Conservation (phyloP, 73 alveolate genomes). For the Paraurostyla sp. region DNA sequence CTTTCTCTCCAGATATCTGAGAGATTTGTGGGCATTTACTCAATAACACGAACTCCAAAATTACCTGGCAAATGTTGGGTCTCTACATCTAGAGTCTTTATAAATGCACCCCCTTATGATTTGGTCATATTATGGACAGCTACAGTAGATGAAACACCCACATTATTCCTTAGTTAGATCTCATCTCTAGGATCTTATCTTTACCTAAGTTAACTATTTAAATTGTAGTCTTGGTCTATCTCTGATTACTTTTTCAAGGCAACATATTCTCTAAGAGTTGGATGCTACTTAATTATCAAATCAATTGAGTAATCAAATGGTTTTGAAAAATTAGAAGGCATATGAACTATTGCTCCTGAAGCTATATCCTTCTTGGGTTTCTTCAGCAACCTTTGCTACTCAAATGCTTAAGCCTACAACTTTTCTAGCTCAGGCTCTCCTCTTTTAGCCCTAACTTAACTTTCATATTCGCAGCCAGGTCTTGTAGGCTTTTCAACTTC, state of each 20-base stretch:
- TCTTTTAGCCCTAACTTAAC: constrained; percentile 28
- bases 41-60: constrained; percentile 52
- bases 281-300: constrained; percentile 56
- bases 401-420: constrained; percentile 41
- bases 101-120: constrained; percentile 29
- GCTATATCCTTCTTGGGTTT: constrained; percentile 50
- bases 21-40: constrained; percentile 61
- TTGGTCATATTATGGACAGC: not conserved
- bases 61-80: constrained; percentile 59
- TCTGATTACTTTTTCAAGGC: constrained; percentile 57
- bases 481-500: constrained; percentile 50
- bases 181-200: constrained; percentile 72
- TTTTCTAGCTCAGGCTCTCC: constrained; percentile 72
- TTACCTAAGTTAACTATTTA: constrained; percentile 11
- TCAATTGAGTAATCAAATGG: constrained; percentile 63
- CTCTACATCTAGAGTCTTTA: constrained; percentile 42
- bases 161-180: constrained; percentile 45
- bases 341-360: constrained; percentile 50
- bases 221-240: constrained; percentile 70
- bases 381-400: constrained; percentile 29
- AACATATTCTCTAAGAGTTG: constrained; percentile 71
- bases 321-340: constrained; percentile 61
- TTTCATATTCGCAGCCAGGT: constrained; percentile 77
- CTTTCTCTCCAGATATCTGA: constrained; percentile 61
- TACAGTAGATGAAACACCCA: not conserved